phyloP scores from a whole-genome alignment of 768 basidiomycete genomes.

The Chiua virens region DNA sequence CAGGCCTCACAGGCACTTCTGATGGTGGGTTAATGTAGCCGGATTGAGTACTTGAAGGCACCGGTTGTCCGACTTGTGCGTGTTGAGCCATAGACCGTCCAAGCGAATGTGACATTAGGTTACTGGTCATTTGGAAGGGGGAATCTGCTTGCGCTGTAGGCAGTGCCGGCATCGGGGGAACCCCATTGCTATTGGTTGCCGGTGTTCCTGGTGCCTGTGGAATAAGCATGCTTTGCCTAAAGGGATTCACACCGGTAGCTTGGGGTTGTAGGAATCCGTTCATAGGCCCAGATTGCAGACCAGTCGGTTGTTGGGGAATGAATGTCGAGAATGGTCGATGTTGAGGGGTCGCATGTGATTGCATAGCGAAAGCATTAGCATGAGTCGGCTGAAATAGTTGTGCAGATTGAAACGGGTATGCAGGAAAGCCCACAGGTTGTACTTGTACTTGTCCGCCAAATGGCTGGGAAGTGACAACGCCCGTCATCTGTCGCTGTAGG shows the following conservation, averaged over 20 bases:
- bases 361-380: constrained; percentile 32
- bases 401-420: constrained; percentile 41
- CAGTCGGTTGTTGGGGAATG: constrained; percentile 55
- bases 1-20: constrained; percentile 55
- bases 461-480: constrained; percentile 43
- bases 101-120: constrained; percentile 14
- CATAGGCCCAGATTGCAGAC: constrained; percentile 40
- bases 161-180: constrained; percentile 10
- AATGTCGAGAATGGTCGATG: constrained; percentile 57
- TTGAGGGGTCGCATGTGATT: constrained; percentile 37
- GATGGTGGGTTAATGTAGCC: constrained; percentile 3
- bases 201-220: constrained; percentile 64
- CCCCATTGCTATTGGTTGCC: constrained; percentile 37
- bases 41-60: constrained; percentile 1
- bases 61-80: constrained; percentile 9
- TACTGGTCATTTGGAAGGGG: constrained; percentile 9
- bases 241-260: constrained; percentile 72
- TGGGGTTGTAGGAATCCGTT: constrained; percentile 52
- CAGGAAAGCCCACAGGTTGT: constrained; percentile 57
- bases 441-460: constrained; percentile 44
- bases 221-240: constrained; percentile 75
- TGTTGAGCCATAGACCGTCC: constrained; percentile 7
- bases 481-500: constrained; percentile 53
- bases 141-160: constrained; percentile 6
- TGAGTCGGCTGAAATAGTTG: constrained; percentile 20